Base-by-base conservation (phyloP, 2,329 filamentous ascomycete species). In the Diplodia sapinea region DNA sequence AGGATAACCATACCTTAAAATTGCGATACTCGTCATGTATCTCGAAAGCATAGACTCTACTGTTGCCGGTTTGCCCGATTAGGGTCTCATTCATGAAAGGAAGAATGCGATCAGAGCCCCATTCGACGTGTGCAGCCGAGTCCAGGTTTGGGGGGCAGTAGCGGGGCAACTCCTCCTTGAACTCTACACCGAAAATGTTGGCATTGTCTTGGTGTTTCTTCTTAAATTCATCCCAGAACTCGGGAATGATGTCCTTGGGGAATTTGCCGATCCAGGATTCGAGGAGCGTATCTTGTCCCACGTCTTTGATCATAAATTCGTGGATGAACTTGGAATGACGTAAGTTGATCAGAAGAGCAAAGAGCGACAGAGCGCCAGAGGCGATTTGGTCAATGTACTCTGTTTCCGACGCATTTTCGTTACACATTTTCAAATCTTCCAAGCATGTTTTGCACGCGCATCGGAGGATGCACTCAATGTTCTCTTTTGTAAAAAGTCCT, bases 231-330 rank as follows among this genome's bases (percentile, higher is more conserved):
- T 23, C 26, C 51, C 51, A 54, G 2, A 54, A 13, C 8, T 29
- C 15, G 7, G 26, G 8, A 13, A 54, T 6, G 26, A 54, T 29
- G 1, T 17, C 51, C 2, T 54, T 17, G 2, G 23, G 51, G 3
- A 4, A 15, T 11, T 54, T 31, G 4, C 26, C 51, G 5, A 54
- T 31, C 51, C 26, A 54, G 1, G 3, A 2, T 40, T 43, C 55
- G 3, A 54, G 51, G 2, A n/a, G 43, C 23, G 20, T 38, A 33
- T 70, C 69, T 29, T 70, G 6, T 33, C 31, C 31, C 31, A 33
- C 7, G 31, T 9, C 31, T 9, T 33, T 33, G 6, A 33, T 9
- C 31, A 9, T 8, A 33, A 33, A 33, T 33, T 33, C 31, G 31
- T 33, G 31, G 31, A 33, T 33, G 31, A 33, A 33, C 31, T 8